A percentile compares a stretch with the other conserved stretches of the same genome.
Conservation (phyloP, 2,329 filamentous ascomycete genomes). For the Stachybotrys chartarum region DNA sequence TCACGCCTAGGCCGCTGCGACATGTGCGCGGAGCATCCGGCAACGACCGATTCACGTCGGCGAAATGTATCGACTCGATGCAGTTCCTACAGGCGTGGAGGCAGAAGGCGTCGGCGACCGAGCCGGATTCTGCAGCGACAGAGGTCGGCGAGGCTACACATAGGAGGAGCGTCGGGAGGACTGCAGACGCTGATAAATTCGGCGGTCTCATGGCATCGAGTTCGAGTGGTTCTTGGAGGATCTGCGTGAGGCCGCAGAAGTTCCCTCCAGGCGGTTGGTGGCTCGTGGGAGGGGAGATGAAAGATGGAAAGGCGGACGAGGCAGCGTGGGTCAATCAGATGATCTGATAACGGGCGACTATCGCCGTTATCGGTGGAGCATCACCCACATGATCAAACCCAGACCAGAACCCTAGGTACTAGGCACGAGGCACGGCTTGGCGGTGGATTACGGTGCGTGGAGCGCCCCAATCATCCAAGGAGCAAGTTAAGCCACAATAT, state of each 20-base stretch:
- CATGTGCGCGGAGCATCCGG: slow-evolving; percentile 16
- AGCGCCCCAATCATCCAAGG: no score
- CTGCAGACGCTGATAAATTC: neutral
- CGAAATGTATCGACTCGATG: slow-evolving; percentile 20
- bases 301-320: neutral
- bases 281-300: neutral
- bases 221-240: neutral
- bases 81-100: slow-evolving; percentile 23
- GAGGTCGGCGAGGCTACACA: neutral
- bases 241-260: neutral
- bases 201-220: slow-evolving; percentile 9
- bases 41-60: slow-evolving; percentile 15
- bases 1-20: slow-evolving; percentile 16
- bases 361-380: neutral
- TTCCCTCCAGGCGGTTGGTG: neutral
- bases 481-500: no score
- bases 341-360: slow-evolving; percentile 16
- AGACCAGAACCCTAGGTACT: neutral
- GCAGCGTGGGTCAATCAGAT: slow-evolving; percentile 19
- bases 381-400: neutral
- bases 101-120: slow-evolving; percentile 13
- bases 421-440: neutral
- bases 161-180: neutral
- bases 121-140: neutral
- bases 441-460: neutral